These are phyloP conservation scores for Lanzia echinophila DNA, from an alignment of 2,329 filamentous ascomycete genomes.

Conservation along the genomic window DNA sequence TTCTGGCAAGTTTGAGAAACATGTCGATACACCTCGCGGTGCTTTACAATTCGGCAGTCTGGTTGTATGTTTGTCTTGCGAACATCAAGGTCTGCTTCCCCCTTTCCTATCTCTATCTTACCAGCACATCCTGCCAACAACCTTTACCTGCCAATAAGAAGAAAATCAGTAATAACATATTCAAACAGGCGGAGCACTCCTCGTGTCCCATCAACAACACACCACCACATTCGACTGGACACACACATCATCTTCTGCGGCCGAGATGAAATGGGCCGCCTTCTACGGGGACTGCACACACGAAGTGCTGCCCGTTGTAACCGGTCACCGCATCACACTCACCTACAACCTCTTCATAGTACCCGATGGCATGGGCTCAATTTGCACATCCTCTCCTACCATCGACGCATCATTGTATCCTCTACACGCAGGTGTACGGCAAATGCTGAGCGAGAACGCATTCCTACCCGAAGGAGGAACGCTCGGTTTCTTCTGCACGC, in stretches of 20 bases:
- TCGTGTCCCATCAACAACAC: conserved; percentile 6
- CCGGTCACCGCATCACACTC: conserved; percentile 48
- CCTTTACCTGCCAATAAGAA: too few relatives aligned
- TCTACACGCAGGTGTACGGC: conserved; percentile 31
- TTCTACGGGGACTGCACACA: conserved; percentile 50
- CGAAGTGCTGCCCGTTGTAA: conserved; percentile 42
- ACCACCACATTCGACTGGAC: conserved; percentile 37
- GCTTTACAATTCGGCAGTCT: conserved; percentile 45
- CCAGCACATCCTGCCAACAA: too few relatives aligned
- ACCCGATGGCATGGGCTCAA: conserved; percentile 26
- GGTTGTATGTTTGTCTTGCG: conserved; percentile 41
- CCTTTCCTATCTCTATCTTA: too few relatives aligned
- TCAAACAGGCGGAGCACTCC: conserved; percentile 22
- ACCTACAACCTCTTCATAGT: conserved; percentile 52
- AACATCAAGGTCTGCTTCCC: conserved; percentile 18
- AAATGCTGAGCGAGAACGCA: conserved; percentile 24
- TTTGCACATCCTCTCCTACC: neutral
- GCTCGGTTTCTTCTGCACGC: conserved; percentile 40
- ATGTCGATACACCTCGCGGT: conserved; percentile 48
- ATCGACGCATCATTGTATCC: conserved; percentile 32
- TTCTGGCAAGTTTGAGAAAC: conserved; percentile 43
- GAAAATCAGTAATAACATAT: too few relatives aligned
- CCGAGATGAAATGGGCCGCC: conserved; percentile 39
- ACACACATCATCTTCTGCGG: neutral
- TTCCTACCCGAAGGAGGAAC: conserved; percentile 36